phyloP scores from a whole-genome alignment of 306 rosid genomes.

The Abrus precatorius region DNA sequence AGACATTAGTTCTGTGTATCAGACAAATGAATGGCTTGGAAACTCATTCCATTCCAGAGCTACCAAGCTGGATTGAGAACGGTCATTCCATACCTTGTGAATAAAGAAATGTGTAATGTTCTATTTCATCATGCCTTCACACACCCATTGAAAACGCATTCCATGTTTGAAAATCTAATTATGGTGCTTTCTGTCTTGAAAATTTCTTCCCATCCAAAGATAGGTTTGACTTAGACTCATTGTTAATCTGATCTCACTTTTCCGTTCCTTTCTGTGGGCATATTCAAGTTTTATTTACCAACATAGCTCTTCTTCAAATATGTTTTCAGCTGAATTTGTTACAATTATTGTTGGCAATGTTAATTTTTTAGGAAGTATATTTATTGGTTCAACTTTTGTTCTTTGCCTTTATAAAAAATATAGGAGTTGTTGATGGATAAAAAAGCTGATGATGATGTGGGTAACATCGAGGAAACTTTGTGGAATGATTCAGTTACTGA shows the following conservation, averaged over 20 bases:
- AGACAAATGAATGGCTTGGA: slow-evolving; percentile 37
- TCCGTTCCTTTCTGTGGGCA: not conserved
- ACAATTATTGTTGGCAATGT: slow-evolving; percentile 8
- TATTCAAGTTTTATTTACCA: slow-evolving; percentile 7
- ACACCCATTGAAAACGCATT: not conserved
- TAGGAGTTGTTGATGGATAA: slow-evolving; percentile 88
- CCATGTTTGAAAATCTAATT: not conserved
- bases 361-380: slow-evolving; percentile 31
- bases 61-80: slow-evolving; percentile 17
- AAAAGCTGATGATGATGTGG: slow-evolving; percentile 66
- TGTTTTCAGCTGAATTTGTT: slow-evolving; percentile 9
- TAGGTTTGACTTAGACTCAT: slow-evolving; percentile 17
- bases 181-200: not conserved
- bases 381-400: slow-evolving; percentile 29
- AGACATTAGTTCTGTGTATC: slow-evolving; percentile 28
- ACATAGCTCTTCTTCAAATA: slow-evolving; percentile 2
- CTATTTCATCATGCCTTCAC: not conserved
- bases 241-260: slow-evolving; percentile 14
- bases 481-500: slow-evolving; percentile 63
- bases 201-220: slow-evolving; percentile 4
- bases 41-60: slow-evolving; percentile 24
- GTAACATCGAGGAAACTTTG: slow-evolving; percentile 46
- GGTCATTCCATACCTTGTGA: slow-evolving; percentile 9
- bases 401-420: slow-evolving; percentile 39
- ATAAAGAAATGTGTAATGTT: slow-evolving; percentile 12